Percentiles rank a stretch among this genome's conserved stretches.
phyloP scores from a whole-genome alignment of 1,284 basidiomycete genomes.

The Phellinidium pouzarii region DNA sequence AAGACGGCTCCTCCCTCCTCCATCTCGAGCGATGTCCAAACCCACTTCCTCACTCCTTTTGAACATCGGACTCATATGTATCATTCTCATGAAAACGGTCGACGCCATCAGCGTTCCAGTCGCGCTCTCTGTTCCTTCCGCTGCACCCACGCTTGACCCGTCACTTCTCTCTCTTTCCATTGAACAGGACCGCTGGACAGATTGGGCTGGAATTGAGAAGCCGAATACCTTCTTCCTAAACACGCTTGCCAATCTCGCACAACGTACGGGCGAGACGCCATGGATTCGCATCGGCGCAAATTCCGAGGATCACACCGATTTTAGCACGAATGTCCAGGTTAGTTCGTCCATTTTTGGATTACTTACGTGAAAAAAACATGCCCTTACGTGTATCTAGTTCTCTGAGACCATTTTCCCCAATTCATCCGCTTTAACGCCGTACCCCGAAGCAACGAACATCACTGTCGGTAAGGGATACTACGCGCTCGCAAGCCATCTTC shows the following conservation, averaged over 20 bases:
- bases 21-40: too few relatives aligned
- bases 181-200: slow-evolving; percentile 18
- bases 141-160: slow-evolving; percentile 10
- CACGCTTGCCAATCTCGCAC: slow-evolving; percentile 20
- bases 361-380: not conserved
- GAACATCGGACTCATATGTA: too few relatives aligned
- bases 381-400: not conserved
- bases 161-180: slow-evolving; percentile 16
- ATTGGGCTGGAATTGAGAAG: slow-evolving; percentile 13
- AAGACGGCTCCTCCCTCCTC: too few relatives aligned
- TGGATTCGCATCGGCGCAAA: slow-evolving; percentile 23
- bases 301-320: slow-evolving; percentile 22
- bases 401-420: slow-evolving; percentile 40
- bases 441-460: slow-evolving; percentile 54
- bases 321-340: slow-evolving; percentile 16
- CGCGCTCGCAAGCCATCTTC: slow-evolving; percentile 46
- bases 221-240: slow-evolving; percentile 19
- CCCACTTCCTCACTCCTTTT: too few relatives aligned
- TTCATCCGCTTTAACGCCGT: slow-evolving; percentile 42
- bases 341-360: not conserved
- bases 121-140: slow-evolving; percentile 2
- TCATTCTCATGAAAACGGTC: too few relatives aligned
- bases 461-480: slow-evolving; percentile 57
- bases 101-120: slow-evolving; percentile 5
- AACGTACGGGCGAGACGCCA: slow-evolving; percentile 19